These are phyloP conservation scores for Botrytis galanthina DNA, from an alignment of 2,329 filamentous ascomycete genomes.

Conservation along the genomic window DNA sequence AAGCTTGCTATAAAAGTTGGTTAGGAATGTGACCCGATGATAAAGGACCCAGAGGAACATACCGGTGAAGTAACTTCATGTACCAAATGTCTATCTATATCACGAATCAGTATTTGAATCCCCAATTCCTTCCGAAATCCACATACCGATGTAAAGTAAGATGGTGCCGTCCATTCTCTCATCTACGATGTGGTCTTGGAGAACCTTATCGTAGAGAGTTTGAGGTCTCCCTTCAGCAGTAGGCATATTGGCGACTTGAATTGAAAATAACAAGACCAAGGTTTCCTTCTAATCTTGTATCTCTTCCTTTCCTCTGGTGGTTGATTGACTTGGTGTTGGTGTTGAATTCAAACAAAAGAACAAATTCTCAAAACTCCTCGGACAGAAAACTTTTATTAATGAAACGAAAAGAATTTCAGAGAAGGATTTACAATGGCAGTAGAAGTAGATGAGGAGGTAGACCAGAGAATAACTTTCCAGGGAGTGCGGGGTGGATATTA, in stretches of 20 bases:
- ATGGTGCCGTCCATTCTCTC: conserved; percentile 92
- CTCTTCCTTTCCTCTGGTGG: not conserved
- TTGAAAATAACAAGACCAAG: not conserved
- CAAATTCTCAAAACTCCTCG: not conserved
- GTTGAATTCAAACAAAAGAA: not conserved
- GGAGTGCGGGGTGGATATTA: conserved; percentile 13
- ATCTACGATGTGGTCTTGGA: conserved; percentile 90
- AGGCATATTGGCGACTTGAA: conserved; percentile 17
- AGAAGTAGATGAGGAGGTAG: not conserved
- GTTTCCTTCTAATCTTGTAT: not conserved
- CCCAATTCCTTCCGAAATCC: no score
- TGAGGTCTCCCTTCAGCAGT: conserved; percentile 22
- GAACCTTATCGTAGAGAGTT: conserved; percentile 97
- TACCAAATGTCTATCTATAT: conserved; percentile 83
- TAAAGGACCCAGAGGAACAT: conserved; percentile 41
- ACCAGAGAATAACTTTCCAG: not conserved
- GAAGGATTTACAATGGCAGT: not conserved
- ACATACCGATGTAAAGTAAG: conserved; percentile 85
- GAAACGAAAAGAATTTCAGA: not conserved
- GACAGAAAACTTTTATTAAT: not conserved
- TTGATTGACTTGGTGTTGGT: not conserved
- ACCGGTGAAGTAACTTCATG: conserved; percentile 98
- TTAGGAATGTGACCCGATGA: conserved; percentile 17
- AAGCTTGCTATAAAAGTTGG: conserved; percentile 74
- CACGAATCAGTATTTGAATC: conserved; percentile 23